Conservation (phyloP, 208 protist genomes). For the Naegleria gruberi region DNA sequence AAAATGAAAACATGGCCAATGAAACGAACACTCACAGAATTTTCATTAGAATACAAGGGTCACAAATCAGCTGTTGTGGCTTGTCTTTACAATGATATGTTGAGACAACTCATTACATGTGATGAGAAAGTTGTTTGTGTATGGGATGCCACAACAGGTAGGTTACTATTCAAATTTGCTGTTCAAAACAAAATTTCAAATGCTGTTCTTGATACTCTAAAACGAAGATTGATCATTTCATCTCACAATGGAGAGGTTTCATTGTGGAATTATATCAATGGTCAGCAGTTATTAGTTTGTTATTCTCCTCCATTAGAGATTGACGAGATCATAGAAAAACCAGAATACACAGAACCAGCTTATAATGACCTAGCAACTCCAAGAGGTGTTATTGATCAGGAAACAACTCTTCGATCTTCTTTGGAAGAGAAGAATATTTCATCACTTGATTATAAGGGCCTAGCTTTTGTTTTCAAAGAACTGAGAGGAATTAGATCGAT, state of each 20-base stretch:
- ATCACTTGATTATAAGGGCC: neutral
- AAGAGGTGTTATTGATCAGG: no score
- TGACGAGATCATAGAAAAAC: neutral
- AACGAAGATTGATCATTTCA: neutral
- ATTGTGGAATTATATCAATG: constrained; percentile 4
- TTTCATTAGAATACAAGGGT: neutral
- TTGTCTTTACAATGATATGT: neutral
- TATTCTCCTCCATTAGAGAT: neutral
- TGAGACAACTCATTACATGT: neutral
- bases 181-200: neutral
- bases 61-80: neutral
- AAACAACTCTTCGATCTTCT: neutral
- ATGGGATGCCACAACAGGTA: neutral
- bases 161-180: neutral
- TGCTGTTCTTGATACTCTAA: neutral
- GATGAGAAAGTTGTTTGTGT: neutral
- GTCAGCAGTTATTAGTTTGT: neutral
- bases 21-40: neutral
- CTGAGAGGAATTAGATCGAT: neutral
- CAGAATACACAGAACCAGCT: neutral
- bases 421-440: neutral
- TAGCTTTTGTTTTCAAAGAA: neutral
- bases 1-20: constrained; percentile 10
- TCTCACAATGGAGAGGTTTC: neutral
- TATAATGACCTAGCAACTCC: neutral